A percentile compares a stretch with the other conserved stretches of the same genome.
These are phyloP conservation scores for Kwoniella dejecticola DNA, from an alignment of 768 basidiomycete species.

Conservation along the genomic window DNA sequence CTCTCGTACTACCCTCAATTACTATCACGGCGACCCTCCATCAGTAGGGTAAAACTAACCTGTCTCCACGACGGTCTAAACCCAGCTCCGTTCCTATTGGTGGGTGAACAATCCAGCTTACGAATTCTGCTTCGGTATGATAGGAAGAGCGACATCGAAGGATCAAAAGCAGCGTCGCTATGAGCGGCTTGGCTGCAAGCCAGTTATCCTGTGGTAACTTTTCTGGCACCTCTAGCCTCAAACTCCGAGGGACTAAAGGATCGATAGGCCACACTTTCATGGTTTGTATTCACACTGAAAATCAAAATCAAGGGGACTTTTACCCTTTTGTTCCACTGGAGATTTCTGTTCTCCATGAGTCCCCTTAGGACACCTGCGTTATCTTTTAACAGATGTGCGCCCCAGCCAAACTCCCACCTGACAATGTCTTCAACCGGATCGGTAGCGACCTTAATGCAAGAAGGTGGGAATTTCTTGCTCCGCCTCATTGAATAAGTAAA, in stretches of 20 bases:
- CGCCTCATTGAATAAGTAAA: slow-evolving; percentile 73
- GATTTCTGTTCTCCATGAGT: slow-evolving; percentile 79
- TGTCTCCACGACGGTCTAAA: slow-evolving; percentile 80
- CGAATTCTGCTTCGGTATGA: slow-evolving; percentile 78
- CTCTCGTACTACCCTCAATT: slow-evolving; percentile 76
- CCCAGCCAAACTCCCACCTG: slow-evolving; percentile 81
- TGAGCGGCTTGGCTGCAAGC: slow-evolving; percentile 81
- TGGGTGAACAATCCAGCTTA: slow-evolving; percentile 81
- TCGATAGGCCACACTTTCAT: slow-evolving; percentile 82
- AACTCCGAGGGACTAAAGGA: slow-evolving; percentile 78
- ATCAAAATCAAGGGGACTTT: slow-evolving; percentile 79
- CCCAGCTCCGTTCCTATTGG: slow-evolving; percentile 68
- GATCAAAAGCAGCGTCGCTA: slow-evolving; percentile 81
- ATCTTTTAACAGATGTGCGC: slow-evolving; percentile 78
- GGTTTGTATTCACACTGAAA: slow-evolving; percentile 79
- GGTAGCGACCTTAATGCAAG: slow-evolving; percentile 71
- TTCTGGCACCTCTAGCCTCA: slow-evolving; percentile 79
- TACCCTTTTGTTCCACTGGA: slow-evolving; percentile 77
- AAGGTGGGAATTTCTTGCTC: slow-evolving; percentile 71
- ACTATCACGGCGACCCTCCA: slow-evolving; percentile 72
- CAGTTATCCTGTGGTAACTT: slow-evolving; percentile 78
- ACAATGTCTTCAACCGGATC: slow-evolving; percentile 74
- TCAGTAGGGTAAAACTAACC: slow-evolving; percentile 84
- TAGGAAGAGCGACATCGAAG: slow-evolving; percentile 80
- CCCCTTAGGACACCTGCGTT: slow-evolving; percentile 78